These are phyloP conservation scores for Bipolaris oryzae DNA, from an alignment of 2,329 filamentous ascomycete species.

Conservation along the genomic window DNA sequence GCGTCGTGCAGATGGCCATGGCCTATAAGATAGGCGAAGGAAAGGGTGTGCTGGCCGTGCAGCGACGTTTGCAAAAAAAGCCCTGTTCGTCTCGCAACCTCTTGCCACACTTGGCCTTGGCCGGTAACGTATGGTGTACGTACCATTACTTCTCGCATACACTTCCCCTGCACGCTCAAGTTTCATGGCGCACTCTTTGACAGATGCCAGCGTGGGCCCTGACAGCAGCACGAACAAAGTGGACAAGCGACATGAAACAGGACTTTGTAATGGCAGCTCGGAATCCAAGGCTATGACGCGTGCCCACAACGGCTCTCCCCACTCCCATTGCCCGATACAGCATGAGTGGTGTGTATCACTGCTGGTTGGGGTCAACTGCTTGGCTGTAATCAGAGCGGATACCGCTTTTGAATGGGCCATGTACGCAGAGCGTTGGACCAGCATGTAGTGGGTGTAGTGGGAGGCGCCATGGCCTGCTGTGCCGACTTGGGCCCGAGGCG, in stretches of 20 bases:
- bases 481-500: constrained; percentile 12
- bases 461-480: constrained; percentile 6
- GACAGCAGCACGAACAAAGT: constrained; percentile 3
- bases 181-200: constrained; percentile 1
- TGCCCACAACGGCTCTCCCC: not conserved
- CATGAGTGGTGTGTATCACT: not conserved
- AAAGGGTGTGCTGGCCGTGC: constrained; percentile 1
- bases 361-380: not conserved
- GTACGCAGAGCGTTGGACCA: not conserved
- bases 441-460: constrained; percentile 7
- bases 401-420: not conserved
- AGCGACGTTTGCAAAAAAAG: constrained; percentile 2
- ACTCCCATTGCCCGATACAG: not conserved
- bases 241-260: constrained; percentile 1
- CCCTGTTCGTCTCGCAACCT: constrained; percentile 6
- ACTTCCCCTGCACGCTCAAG: constrained; percentile 1
- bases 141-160: not conserved
- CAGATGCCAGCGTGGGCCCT: not conserved
- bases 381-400: not conserved
- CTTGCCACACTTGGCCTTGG: constrained; percentile 1
- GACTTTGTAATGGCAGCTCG: not conserved
- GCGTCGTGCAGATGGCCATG: not conserved
- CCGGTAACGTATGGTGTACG: not conserved
- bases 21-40: not conserved
- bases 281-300: not conserved